A percentile compares a stretch with the other conserved stretches of the same genome.
Conservation (phyloP, 2,329 filamentous ascomycete species). For the Clarireedia homoeocarpa region DNA sequence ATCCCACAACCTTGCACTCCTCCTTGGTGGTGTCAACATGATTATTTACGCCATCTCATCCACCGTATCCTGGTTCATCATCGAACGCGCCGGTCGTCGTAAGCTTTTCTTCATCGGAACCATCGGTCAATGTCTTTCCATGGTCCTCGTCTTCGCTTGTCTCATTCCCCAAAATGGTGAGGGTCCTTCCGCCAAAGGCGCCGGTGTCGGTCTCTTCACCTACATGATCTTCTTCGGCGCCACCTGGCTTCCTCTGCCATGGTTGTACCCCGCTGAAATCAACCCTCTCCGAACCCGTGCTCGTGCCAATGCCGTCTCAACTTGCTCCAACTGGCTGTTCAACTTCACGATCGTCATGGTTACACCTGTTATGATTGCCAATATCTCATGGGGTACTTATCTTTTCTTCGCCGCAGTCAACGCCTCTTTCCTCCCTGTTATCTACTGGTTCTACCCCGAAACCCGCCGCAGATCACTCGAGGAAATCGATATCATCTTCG, state of each 20-base stretch:
- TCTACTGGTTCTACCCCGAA: slow-evolving; percentile 39
- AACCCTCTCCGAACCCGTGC: slow-evolving; percentile 52
- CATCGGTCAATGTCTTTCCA: slow-evolving; percentile 53
- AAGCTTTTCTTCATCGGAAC: slow-evolving; percentile 66
- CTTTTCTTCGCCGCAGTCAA: slow-evolving; percentile 33
- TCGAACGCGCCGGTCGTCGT: slow-evolving; percentile 56
- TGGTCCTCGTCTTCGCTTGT: slow-evolving; percentile 47
- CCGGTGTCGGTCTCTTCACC: slow-evolving; percentile 49
- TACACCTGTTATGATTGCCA: slow-evolving; percentile 32
- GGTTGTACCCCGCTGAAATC: slow-evolving; percentile 55
- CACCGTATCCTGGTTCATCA: slow-evolving; percentile 43
- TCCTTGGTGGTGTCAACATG: slow-evolving; percentile 49
- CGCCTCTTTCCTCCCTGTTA: slow-evolving; percentile 32
- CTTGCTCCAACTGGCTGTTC: slow-evolving; percentile 43
- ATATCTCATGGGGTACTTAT: slow-evolving; percentile 31
- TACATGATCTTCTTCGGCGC: slow-evolving; percentile 56
- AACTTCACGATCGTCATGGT: slow-evolving; percentile 46
- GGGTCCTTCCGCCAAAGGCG: slow-evolving; percentile 28
- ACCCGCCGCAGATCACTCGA: slow-evolving; percentile 50
- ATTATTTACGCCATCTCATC: slow-evolving; percentile 46
- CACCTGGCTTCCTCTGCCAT: slow-evolving; percentile 53
- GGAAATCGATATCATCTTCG: slow-evolving; percentile 63
- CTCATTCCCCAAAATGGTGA: slow-evolving; percentile 28
- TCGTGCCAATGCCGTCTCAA: slow-evolving; percentile 56
- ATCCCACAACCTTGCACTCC: slow-evolving; percentile 40